Conservation (phyloP, 108 stramenopile species). For the Discostella pseudostelligera region DNA sequence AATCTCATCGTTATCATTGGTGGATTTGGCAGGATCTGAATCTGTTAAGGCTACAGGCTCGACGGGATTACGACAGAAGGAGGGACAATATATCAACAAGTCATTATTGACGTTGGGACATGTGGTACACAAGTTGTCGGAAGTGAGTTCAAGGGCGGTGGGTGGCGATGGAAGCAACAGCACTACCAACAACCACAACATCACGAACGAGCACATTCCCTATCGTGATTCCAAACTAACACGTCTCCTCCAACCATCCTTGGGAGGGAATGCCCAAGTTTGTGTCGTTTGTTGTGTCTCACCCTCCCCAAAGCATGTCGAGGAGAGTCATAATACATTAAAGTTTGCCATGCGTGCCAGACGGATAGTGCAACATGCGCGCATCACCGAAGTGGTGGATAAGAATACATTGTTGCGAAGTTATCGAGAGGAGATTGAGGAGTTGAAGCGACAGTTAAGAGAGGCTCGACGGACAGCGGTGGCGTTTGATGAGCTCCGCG, state of each 20-base stretch:
- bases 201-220: slow-evolving; percentile 58
- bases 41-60: slow-evolving; percentile 77
- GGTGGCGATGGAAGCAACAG: slow-evolving; percentile 27
- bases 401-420: slow-evolving; percentile 79
- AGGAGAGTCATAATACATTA: slow-evolving; percentile 92
- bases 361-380: slow-evolving; percentile 84
- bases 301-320: slow-evolving; percentile 63
- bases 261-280: slow-evolving; percentile 91
- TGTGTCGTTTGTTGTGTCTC: slow-evolving; percentile 83
- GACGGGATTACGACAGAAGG: slow-evolving; percentile 83
- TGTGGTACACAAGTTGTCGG: slow-evolving; percentile 82
- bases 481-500: slow-evolving; percentile 6
- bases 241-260: slow-evolving; percentile 86
- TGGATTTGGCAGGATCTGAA: slow-evolving; percentile 88
- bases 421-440: slow-evolving; percentile 82
- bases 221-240: slow-evolving; percentile 94
- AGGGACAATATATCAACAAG: slow-evolving; percentile 98
- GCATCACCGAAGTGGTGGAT: slow-evolving; percentile 62
- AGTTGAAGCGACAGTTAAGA: slow-evolving; percentile 74
- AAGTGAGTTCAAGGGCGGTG: slow-evolving; percentile 35
- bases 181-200: too few relatives aligned
- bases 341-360: slow-evolving; percentile 93
- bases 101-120: slow-evolving; percentile 91
- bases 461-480: slow-evolving; percentile 61
- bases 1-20: slow-evolving; percentile 67